These are phyloP conservation scores for Smittium culicis DNA, from an alignment of 371 early-diverging fungal genomes.

Conservation along the genomic window DNA sequence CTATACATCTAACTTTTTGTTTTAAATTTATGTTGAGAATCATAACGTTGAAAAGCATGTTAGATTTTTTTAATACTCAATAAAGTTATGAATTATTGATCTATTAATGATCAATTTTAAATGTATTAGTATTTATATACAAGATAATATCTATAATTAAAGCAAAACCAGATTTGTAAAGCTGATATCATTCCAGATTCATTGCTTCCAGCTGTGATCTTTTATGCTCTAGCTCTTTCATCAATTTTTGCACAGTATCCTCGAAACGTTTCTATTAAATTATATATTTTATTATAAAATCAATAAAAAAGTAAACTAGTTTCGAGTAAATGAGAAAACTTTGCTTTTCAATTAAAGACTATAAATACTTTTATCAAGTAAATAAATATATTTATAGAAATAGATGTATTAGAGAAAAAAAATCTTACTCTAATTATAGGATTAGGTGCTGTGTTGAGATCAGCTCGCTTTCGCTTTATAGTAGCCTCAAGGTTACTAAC, in stretches of 20 bases:
- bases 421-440: conserved; percentile 33
- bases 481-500: conserved; percentile 35
- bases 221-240: conserved; percentile 24
- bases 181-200: background rate
- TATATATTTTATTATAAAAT: background rate
- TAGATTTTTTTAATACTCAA: too few species aligned
- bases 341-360: background rate
- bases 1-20: too few species aligned
- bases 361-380: background rate
- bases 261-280: conserved; percentile 26
- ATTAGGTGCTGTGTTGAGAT: conserved; percentile 39
- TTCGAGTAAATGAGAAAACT: too few species aligned
- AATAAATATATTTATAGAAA: background rate
- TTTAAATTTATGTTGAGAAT: too few species aligned
- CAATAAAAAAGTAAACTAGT: too few species aligned
- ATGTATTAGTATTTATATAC: too few species aligned
- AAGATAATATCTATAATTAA: too few species aligned
- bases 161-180: too few species aligned
- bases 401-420: background rate
- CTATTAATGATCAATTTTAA: too few species aligned
- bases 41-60: too few species aligned
- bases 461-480: conserved; percentile 31
- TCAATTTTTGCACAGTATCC: conserved; percentile 25
- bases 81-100: too few species aligned
- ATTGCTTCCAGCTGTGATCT: conserved; percentile 15